Conservation (phyloP, 1,284 basidiomycete genomes). For the Moesziomyces globuligerus region DNA sequence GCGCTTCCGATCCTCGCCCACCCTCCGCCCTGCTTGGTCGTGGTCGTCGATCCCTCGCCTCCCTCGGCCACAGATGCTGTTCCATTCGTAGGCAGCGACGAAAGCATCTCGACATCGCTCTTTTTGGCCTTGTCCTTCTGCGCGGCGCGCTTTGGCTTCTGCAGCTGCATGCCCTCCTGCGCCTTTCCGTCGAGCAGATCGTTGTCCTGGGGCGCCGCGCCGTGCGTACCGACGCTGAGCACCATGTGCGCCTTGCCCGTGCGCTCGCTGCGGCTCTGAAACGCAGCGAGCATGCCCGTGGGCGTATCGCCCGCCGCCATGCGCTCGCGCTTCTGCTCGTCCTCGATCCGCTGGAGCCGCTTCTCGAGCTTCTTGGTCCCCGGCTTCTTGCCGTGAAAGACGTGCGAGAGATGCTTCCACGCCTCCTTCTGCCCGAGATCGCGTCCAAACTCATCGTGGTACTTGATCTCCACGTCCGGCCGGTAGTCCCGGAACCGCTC, state of each 20-base stretch:
- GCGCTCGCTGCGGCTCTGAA: constrained; percentile 57
- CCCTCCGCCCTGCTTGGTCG: constrained; percentile 25
- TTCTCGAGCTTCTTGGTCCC: constrained; percentile 64
- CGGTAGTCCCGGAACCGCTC: constrained; percentile 93
- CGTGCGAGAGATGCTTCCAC: constrained; percentile 67
- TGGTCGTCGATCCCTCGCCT: constrained; percentile 10
- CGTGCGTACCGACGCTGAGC: constrained; percentile 60
- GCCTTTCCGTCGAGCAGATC: constrained; percentile 48
- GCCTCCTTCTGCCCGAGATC: constrained; percentile 85
- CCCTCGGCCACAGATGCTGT: constrained; percentile 3
- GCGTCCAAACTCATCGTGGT: constrained; percentile 90
- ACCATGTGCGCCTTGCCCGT: constrained; percentile 67
- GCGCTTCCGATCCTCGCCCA: constrained; percentile 43
- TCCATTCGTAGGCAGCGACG: constrained; percentile 2
- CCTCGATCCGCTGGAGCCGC: constrained; percentile 58
- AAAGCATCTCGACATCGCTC: constrained; percentile 13
- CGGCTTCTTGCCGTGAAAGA: constrained; percentile 65
- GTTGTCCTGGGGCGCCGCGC: constrained; percentile 61
- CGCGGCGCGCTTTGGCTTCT: constrained; percentile 7
- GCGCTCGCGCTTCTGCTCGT: constrained; percentile 61
- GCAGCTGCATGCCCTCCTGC: constrained; percentile 17
- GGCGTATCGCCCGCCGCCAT: constrained; percentile 66
- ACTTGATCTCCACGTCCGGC: constrained; percentile 94
- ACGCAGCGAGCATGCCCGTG: constrained; percentile 61
- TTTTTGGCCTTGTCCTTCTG: constrained; percentile 7